A percentile compares a stretch with the other conserved stretches of the same genome.
Evolutionary conservation across 208 protist genomes (phyloP).

Genomic region (Leptomonas pyrrhocoris): DNA sequence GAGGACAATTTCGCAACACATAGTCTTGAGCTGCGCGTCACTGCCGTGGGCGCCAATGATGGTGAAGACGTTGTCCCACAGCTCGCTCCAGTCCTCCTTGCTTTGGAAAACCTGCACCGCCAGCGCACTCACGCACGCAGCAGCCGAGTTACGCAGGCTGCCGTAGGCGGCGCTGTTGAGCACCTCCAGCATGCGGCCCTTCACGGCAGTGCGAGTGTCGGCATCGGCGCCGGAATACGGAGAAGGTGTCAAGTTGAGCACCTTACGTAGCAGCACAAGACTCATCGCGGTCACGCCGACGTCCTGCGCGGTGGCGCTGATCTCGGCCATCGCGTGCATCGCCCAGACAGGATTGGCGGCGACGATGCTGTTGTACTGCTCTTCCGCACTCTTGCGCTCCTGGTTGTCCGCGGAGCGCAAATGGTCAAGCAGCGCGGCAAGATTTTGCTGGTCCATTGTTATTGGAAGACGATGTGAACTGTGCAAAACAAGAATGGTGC

Average conservation of each 20-base stretch:
- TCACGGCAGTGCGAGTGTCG: conserved; percentile 52
- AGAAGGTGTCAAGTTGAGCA: conserved; percentile 60
- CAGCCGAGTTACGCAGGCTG: conserved; percentile 58
- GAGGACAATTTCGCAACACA: conserved; percentile 82
- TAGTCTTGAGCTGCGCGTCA: conserved; percentile 51
- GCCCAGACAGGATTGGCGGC: conserved; percentile 48
- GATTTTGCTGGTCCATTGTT: conserved; percentile 53
- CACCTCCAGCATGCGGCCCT: conserved; percentile 59
- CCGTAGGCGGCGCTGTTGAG: conserved; percentile 61
- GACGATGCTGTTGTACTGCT: conserved; percentile 61
- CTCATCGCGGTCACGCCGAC: conserved; percentile 49
- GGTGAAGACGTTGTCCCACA: conserved; percentile 78
- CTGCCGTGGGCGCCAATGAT: conserved; percentile 59
- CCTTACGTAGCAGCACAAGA: conserved; percentile 76
- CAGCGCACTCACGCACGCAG: conserved; percentile 76
- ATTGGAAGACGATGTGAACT: conserved; percentile 21
- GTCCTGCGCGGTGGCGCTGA: conserved; percentile 56
- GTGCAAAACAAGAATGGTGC: neutral
- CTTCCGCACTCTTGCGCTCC: conserved; percentile 72
- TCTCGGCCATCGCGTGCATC: conserved; percentile 67
- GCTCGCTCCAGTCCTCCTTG: conserved; percentile 72
- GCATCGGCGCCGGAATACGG: conserved; percentile 56
- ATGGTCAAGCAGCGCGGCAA: conserved; percentile 48
- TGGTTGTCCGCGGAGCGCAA: conserved; percentile 72
- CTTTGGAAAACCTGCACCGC: conserved; percentile 62